Evolutionary conservation across 1,139 yeast genomes (phyloP).

Genomic region (Scheffersomyces titani): DNA sequence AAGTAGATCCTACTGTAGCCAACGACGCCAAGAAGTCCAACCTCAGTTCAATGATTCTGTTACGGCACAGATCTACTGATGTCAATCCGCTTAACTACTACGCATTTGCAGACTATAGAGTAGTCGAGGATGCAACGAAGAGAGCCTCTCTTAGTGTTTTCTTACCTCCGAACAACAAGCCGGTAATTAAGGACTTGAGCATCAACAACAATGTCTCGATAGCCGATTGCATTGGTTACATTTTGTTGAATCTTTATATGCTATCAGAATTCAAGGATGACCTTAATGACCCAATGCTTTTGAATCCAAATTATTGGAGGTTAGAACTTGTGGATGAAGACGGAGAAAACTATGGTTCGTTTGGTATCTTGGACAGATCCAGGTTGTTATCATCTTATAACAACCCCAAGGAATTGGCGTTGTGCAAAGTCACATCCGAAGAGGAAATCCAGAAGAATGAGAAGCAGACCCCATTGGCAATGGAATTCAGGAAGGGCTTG

Average conservation of each 20-base stretch:
- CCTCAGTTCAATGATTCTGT: slow-evolving; percentile 43
- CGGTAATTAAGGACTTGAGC: slow-evolving; percentile 32
- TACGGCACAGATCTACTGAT: slow-evolving; percentile 34
- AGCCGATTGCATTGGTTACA: slow-evolving; percentile 65
- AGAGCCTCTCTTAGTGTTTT: slow-evolving; percentile 35
- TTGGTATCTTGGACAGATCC: slow-evolving; percentile 65
- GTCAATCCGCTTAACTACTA: slow-evolving; percentile 56
- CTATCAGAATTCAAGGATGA: slow-evolving; percentile 19
- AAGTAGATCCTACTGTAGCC: slow-evolving; percentile 14
- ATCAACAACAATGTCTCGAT: slow-evolving; percentile 51
- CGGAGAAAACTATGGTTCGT: slow-evolving; percentile 76
- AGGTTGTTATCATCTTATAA: slow-evolving; percentile 59
- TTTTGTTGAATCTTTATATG: slow-evolving; percentile 39
- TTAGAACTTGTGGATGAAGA: slow-evolving; percentile 76
- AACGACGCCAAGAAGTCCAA: slow-evolving; percentile 21
- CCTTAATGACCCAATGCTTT: slow-evolving; percentile 12
- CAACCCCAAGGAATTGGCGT: slow-evolving; percentile 62
- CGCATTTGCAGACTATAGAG: slow-evolving; percentile 41
- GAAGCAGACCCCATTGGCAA: slow-evolving; percentile 53
- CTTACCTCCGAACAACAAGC: slow-evolving; percentile 36
- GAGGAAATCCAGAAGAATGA: slow-evolving; percentile 35
- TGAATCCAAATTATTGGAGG: slow-evolving; percentile 66
- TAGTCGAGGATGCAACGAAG: slow-evolving; percentile 21
- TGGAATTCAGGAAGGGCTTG: slow-evolving; percentile 35
- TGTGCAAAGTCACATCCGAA: slow-evolving; percentile 46